Percentiles rank a stretch among this genome's conserved stretches.
Evolutionary conservation across 495 filamentous ascomycete species (phyloP).

Genomic region (Neurospora terricola): DNA sequence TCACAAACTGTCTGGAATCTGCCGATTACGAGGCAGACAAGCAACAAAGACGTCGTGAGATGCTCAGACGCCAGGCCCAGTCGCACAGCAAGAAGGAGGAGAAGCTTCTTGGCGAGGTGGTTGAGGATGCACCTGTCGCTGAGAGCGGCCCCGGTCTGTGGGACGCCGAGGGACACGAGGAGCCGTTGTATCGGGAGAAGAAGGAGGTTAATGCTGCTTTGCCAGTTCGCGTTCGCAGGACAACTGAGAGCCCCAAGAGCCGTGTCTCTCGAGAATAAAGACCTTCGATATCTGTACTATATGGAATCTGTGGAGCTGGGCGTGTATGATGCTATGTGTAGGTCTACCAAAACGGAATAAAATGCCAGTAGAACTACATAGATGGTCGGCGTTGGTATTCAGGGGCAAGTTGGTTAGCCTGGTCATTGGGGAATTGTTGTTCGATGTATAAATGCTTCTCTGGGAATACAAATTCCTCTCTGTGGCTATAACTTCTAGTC

Average conservation of each 20-base stretch:
- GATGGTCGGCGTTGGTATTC: not conserved
- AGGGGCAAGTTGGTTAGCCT: not conserved
- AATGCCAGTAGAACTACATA: not conserved
- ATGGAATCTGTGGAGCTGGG: not conserved
- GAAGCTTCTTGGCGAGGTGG: constrained; percentile 9
- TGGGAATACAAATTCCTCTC: not conserved
- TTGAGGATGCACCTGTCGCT: not conserved
- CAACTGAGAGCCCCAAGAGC: not conserved
- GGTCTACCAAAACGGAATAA: not conserved
- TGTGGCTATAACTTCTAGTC: not conserved
- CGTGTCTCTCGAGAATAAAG: not conserved
- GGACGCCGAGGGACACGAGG: constrained; percentile 23
- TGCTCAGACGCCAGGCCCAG: constrained; percentile 14
- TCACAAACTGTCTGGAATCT: constrained; percentile 52
- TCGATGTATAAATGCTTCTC: not conserved
- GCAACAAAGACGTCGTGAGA: constrained; percentile 7
- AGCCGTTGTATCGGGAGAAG: constrained; percentile 15
- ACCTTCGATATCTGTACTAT: not conserved
- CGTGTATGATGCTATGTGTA: not conserved
- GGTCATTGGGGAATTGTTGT: not conserved
- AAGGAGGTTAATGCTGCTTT: constrained; percentile 1
- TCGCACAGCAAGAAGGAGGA: constrained; percentile 4
- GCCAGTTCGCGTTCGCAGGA: not conserved
- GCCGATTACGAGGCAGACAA: constrained; percentile 13
- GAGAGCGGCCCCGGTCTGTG: constrained; percentile 12